Conservation (phyloP, 257 asterid species). For the Catharanthus roseus region DNA sequence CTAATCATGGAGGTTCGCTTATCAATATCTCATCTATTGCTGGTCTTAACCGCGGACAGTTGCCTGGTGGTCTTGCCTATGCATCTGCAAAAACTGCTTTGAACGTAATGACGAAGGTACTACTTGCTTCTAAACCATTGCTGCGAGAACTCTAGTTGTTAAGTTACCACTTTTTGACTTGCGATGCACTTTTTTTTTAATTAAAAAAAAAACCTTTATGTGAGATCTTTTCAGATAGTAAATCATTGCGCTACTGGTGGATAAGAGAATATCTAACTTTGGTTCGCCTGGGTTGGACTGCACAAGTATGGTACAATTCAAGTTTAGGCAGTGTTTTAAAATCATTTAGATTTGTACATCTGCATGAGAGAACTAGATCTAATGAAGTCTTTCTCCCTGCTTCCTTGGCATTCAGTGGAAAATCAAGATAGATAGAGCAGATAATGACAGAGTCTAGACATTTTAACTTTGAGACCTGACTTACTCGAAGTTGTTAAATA, state of each 20-base stretch:
- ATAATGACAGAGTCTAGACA: not conserved
- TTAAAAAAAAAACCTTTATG: no score
- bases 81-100: conserved; percentile 22
- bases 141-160: not conserved
- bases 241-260: no score
- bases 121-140: not conserved
- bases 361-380: not conserved
- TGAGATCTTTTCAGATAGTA: not conserved
- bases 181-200: not conserved
- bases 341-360: no score
- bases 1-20: conserved; percentile 28
- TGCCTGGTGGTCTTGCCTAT: conserved; percentile 30
- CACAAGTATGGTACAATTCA: not conserved
- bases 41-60: conserved; percentile 24
- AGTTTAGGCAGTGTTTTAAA: not conserved
- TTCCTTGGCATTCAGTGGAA: not conserved
- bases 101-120: conserved; percentile 29
- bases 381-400: not conserved
- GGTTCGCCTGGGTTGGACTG: not conserved
- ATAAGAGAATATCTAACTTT: no score
- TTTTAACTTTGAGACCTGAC: not conserved
- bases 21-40: conserved; percentile 28
- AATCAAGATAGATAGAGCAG: not conserved
- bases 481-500: not conserved
- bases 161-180: not conserved